Evolutionary conservation across 2,329 filamentous ascomycete genomes (phyloP).

Genomic region (Claviceps humidiphila): DNA sequence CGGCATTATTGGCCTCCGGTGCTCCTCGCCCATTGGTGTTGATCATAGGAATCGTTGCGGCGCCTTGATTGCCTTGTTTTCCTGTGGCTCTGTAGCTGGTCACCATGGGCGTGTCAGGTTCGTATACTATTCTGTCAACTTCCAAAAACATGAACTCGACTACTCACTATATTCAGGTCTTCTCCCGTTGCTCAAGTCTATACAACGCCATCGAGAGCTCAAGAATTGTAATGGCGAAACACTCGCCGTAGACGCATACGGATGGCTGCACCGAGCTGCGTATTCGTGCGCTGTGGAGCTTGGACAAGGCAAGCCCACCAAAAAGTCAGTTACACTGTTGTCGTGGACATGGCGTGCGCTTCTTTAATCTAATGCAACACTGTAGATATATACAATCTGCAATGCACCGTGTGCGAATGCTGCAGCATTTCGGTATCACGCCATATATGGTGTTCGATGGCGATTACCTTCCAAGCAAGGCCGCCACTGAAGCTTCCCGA

Average conservation of each 20-base stretch:
- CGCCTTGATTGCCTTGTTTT: background rate
- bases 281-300: slow-evolving; percentile 84
- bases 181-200: slow-evolving; percentile 85
- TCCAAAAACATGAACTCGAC: background rate
- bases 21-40: background rate
- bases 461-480: slow-evolving; percentile 88
- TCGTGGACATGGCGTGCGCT: background rate
- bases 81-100: background rate
- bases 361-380: slow-evolving; percentile 1
- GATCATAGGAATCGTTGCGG: background rate
- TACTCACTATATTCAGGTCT: slow-evolving; percentile 44
- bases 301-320: slow-evolving; percentile 75
- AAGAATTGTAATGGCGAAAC: slow-evolving; percentile 81
- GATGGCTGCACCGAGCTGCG: slow-evolving; percentile 91
- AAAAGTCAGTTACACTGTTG: slow-evolving; percentile 46
- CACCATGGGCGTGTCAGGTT: slow-evolving; percentile 26
- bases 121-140: background rate
- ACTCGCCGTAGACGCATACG: slow-evolving; percentile 91
- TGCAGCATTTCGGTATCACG: slow-evolving; percentile 83
- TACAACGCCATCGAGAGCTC: slow-evolving; percentile 76
- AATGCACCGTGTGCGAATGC: slow-evolving; percentile 84
- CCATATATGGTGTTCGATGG: slow-evolving; percentile 95
- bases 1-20: background rate
- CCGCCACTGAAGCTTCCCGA: slow-evolving; percentile 68
- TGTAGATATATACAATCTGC: slow-evolving; percentile 76